Conservation (phyloP, 225 moss, liverwort and hornwort species). For the Pseudoscleropodium purum region DNA sequence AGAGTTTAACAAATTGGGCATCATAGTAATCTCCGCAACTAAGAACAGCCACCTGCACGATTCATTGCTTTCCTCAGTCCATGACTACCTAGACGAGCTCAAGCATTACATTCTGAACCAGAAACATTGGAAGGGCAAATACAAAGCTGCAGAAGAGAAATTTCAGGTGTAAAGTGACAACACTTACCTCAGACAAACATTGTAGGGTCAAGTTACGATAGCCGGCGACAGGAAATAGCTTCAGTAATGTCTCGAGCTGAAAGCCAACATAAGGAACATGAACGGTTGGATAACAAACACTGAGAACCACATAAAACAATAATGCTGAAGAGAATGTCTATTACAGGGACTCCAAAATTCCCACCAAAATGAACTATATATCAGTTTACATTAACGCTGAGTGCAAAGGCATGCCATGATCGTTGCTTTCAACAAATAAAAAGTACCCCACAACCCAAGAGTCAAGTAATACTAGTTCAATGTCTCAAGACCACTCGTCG, state of each 20-base stretch:
- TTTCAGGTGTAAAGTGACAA: not conserved
- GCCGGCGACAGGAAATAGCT: not conserved
- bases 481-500: not conserved
- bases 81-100: not conserved
- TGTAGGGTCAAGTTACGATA: not conserved
- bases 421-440: not conserved
- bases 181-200: not conserved
- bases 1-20: conserved; percentile 73
- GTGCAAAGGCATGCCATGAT: not conserved
- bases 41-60: conserved; percentile 78
- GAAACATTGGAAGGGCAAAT: not conserved
- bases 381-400: not conserved
- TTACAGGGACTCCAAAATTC: not conserved
- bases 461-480: not conserved
- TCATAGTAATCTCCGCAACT: conserved; percentile 82
- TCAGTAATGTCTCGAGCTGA: not conserved
- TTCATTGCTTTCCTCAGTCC: not conserved
- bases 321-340: not conserved
- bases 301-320: not conserved
- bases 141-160: not conserved
- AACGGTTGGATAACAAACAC: not conserved
- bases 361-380: not conserved
- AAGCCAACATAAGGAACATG: not conserved
- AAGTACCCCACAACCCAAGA: not conserved
- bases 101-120: not conserved